phyloP scores from a whole-genome alignment of 352 stramenopile species.

The Phytophthora podocarpi region DNA sequence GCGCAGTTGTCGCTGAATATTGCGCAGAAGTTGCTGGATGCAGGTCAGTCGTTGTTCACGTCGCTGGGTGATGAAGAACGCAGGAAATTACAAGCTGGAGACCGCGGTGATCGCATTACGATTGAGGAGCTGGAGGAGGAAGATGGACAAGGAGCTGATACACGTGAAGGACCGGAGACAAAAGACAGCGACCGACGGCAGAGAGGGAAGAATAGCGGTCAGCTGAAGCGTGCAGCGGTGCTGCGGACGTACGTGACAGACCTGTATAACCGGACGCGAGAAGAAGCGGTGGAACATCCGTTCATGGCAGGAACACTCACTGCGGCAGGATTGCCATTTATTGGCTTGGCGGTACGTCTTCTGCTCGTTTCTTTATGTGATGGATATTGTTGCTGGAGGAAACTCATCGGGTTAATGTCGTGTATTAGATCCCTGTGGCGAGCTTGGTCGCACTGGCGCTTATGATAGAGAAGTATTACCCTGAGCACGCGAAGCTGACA shows the following conservation, averaged over 20 bases:
- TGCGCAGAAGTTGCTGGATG: conserved; percentile 72
- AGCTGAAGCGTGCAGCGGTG: conserved; percentile 34
- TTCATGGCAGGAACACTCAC: conserved; percentile 66
- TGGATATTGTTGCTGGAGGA: neutral
- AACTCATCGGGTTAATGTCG: neutral
- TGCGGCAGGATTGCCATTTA: conserved; percentile 68
- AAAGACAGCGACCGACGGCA: neutral
- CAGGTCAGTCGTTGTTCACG: conserved; percentile 69
- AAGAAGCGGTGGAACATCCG: conserved; percentile 57
- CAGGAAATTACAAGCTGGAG: conserved; percentile 29
- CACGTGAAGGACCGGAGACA: conserved; percentile 6
- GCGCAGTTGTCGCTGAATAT: conserved; percentile 78
- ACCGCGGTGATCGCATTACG: conserved; percentile 64
- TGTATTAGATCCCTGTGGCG: conserved; percentile 65
- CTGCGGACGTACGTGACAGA: conserved; percentile 57
- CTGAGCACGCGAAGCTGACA: conserved; percentile 68
- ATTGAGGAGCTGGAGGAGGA: conserved; percentile 72
- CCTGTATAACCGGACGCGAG: conserved; percentile 45
- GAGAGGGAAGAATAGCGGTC: neutral
- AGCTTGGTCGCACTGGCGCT: conserved; percentile 74
- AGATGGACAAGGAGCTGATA: conserved; percentile 12
- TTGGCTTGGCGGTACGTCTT: conserved; percentile 69
- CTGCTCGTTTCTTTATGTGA: neutral
- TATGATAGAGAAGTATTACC: conserved; percentile 82
- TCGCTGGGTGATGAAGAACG: conserved; percentile 74